Evolutionary conservation across 305 asterid species (phyloP), one percentile per base, ranked within the genome.

Genomic region (Salvia sclarea): DNA sequence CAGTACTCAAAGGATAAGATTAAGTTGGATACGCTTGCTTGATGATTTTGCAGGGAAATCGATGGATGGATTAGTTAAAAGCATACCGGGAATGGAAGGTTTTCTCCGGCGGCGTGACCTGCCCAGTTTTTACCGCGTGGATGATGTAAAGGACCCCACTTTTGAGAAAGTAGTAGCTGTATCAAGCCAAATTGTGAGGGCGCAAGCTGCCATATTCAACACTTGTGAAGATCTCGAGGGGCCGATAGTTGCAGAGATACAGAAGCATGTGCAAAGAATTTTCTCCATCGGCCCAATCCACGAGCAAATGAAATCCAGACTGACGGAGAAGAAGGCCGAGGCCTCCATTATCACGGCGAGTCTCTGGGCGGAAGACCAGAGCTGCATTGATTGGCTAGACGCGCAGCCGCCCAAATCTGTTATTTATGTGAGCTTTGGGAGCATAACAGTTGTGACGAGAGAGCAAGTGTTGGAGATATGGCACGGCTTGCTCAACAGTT

Each of bases 201-300:
- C 74, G 0, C 49, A 14, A 25, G 72, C 44, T 0, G n/a, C 44
- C 76, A 82, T 79, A 59, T 71, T 82, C n/a, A 72, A 82, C 55
- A 82, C 82, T 0, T 82, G 73, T 25, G 84, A 82, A 73, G 82
- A 77, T 54, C 35, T 82, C 9, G 84, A 82, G 31, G 81, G 79
- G 0, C 75, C 76, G 8, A 40, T 79, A 24, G 74, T 82, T 43
- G 58, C 77, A 79, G 6, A 79, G 78, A 4, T 74, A 71, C 33
- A 13, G 64, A 35, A 1, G 64, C 72, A 24, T 65, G 31, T 68
- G 84, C 82, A 14, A 76, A 61, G 38, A 6, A 17, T 78, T 5
- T 78, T 63, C 53, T 45, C 82, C 33, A 73, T 83, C 5, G 88
- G 85, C 24, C 83, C 85, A 0, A 61, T 75, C 17, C 83, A 83